Conservation (phyloP, 2,329 filamentous ascomycete genomes). For the Amesomyces nigricolor region DNA sequence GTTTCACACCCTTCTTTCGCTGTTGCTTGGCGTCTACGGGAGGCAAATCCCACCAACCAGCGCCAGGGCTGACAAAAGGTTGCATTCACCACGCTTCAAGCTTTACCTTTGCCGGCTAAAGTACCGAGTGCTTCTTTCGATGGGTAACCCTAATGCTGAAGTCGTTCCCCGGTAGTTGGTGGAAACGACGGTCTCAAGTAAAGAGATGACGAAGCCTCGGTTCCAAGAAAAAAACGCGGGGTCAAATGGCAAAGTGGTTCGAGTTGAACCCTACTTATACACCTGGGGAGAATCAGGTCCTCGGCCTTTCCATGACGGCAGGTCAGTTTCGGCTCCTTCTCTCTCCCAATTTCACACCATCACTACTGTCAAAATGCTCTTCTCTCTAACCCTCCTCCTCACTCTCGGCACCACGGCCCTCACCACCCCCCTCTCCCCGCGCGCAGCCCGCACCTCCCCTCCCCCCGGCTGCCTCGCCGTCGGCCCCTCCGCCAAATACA, state of each 20-base stretch:
- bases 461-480: slow-evolving; percentile 26
- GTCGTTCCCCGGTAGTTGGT: not conserved
- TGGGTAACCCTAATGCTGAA: not conserved
- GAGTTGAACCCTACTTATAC: not conserved
- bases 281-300: too few relatives aligned
- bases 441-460: slow-evolving; percentile 19
- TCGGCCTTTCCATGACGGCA: too few relatives aligned
- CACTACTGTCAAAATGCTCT: slow-evolving; percentile 4
- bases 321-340: not conserved
- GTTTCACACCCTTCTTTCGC: too few relatives aligned
- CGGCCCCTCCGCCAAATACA: slow-evolving; percentile 19
- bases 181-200: not conserved
- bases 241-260: not conserved
- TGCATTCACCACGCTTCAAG: not conserved
- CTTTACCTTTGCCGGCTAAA: not conserved
- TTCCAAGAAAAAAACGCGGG: too few relatives aligned
- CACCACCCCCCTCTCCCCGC: not conserved
- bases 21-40: not conserved
- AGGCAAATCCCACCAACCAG: slow-evolving; percentile 6
- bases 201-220: too few relatives aligned
- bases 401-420: not conserved
- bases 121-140: not conserved
- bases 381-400: slow-evolving; percentile 1
- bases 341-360: not conserved
- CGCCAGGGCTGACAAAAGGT: not conserved